These are phyloP conservation scores for Vitis rotundifolia DNA, from an alignment of 164 flowering plant species.

Conservation along the genomic window DNA sequence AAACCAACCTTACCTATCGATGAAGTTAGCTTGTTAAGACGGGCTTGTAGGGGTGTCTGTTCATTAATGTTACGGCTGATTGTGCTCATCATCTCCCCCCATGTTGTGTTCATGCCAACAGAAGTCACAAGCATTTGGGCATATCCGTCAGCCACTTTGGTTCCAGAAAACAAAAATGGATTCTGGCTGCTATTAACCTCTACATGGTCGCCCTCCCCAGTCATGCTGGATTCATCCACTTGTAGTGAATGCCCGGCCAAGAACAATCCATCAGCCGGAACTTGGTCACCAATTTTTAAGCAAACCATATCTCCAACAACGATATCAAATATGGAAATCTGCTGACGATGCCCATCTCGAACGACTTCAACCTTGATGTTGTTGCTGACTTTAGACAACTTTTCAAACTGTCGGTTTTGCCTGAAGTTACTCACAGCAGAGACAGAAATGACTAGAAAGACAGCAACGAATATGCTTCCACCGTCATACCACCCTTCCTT, in stretches of 20 bases:
- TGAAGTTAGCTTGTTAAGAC: conserved; percentile 57
- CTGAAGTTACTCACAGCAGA: conserved; percentile 42
- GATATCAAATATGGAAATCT: conserved; percentile 35
- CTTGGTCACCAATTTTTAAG: conserved; percentile 50
- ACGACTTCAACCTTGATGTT: conserved; percentile 39
- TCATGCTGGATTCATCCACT: conserved; percentile 46
- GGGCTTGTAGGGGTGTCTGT: conserved; percentile 58
- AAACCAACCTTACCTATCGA: conserved; percentile 57
- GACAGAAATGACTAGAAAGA: conserved; percentile 38
- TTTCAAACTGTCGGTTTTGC: conserved; percentile 40
- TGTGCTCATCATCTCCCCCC: conserved; percentile 66
- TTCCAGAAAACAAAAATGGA: conserved; percentile 32
- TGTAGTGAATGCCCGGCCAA: conserved; percentile 37
- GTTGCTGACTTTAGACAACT: conserved; percentile 33
- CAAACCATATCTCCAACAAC: conserved; percentile 47
- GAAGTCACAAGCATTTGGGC: conserved; percentile 56
- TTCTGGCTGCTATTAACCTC: conserved; percentile 17
- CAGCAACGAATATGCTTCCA: conserved; percentile 46
- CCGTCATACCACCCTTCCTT: conserved; percentile 50
- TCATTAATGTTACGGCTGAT: conserved; percentile 40
- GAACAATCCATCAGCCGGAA: conserved; percentile 51
- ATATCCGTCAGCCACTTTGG: conserved; percentile 44
- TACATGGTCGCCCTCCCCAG: conserved; percentile 38
- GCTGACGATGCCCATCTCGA: conserved; percentile 26
- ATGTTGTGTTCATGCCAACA: conserved; percentile 38